Evolutionary conservation across 805 yeast species (phyloP).

Genomic region (Metschnikowia proteae): DNA sequence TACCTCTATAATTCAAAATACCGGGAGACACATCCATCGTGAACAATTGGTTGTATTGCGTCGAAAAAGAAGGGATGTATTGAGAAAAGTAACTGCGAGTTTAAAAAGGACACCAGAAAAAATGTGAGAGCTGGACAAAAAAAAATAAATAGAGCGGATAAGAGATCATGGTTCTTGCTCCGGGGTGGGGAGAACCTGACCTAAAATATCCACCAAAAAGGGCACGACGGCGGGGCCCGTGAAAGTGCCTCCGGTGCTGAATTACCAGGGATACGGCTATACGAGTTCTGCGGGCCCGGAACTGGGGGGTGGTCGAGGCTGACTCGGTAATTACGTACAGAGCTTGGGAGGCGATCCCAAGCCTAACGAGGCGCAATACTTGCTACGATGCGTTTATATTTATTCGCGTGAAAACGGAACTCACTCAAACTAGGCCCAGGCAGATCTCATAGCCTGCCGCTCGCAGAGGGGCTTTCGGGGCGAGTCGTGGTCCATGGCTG

Average conservation of each 20-base stretch:
- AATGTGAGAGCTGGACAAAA: slow-evolving; percentile 2
- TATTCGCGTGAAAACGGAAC: neutral
- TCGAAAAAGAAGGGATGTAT: slow-evolving; percentile 4
- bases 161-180: slow-evolving; percentile 1
- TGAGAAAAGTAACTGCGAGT: slow-evolving; percentile 2
- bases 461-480: no score
- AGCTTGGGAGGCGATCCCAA: neutral
- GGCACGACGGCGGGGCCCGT: no score
- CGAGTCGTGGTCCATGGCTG: no score
- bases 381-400: neutral
- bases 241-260: no score
- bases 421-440: no score
- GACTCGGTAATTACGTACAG: neutral
- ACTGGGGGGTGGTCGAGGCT: no score
- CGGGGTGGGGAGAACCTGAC: neutral
- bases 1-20: slow-evolving; percentile 73
- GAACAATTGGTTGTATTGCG: slow-evolving; percentile 4
- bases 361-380: neutral
- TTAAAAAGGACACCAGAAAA: slow-evolving; percentile 6
- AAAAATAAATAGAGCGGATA: slow-evolving; percentile 1
- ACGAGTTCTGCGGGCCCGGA: no score
- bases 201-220: neutral
- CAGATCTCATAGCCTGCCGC: no score
- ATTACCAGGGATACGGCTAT: no score
- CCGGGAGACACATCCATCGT: slow-evolving; percentile 71